Evolutionary conservation across 495 filamentous ascomycete species (phyloP).

Genomic region (Durotheca rogersii): DNA sequence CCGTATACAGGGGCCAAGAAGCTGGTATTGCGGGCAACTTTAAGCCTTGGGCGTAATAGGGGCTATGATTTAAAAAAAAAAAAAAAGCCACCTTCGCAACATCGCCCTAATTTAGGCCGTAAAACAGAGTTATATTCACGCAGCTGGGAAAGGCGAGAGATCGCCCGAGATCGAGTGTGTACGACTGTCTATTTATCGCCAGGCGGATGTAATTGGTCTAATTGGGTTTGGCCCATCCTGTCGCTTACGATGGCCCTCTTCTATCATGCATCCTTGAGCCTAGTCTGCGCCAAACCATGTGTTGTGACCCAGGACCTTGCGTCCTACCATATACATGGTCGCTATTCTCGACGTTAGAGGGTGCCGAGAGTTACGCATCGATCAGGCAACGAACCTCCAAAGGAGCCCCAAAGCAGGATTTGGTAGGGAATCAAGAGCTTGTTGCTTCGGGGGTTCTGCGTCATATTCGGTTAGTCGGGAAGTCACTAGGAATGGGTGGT

Average conservation of each 20-base stretch:
- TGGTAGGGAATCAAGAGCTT: constrained; percentile 75
- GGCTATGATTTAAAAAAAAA: too few species aligned
- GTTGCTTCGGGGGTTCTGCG: constrained; percentile 62
- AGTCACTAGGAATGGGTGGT: neutral
- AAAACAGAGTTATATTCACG: too few species aligned
- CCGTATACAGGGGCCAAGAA: constrained; percentile 12
- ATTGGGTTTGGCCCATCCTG: constrained; percentile 16
- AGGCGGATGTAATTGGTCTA: constrained; percentile 16
- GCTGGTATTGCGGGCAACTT: constrained; percentile 20
- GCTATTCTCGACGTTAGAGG: constrained; percentile 58
- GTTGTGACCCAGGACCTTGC: constrained; percentile 73
- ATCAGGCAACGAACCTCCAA: constrained; percentile 42
- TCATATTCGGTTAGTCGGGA: constrained; percentile 34
- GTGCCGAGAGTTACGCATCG: constrained; percentile 19
- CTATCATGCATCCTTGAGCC: neutral
- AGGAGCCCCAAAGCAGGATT: constrained; percentile 62
- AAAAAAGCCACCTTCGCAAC: neutral
- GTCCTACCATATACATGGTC: constrained; percentile 59
- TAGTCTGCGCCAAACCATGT: constrained; percentile 77
- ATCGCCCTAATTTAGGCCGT: neutral
- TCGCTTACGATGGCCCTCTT: neutral
- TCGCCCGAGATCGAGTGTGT: constrained; percentile 22
- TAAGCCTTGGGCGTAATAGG: constrained; percentile 24
- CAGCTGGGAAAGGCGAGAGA: too few species aligned
- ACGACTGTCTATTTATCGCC: constrained; percentile 29